Evolutionary conservation across 2,329 filamentous ascomycete species (phyloP).

Genomic region (Scedosporium dehoogii): DNA sequence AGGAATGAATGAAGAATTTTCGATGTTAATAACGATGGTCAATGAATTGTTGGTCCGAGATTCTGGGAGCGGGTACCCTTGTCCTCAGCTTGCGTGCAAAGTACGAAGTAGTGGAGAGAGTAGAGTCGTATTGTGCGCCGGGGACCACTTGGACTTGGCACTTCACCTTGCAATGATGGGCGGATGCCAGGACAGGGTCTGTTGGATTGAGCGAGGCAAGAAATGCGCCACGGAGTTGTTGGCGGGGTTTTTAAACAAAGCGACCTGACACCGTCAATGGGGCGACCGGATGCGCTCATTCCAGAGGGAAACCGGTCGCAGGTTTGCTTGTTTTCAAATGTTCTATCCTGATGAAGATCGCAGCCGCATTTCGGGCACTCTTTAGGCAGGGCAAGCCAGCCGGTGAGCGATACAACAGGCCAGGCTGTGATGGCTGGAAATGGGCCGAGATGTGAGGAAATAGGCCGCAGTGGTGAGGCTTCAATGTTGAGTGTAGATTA

Average conservation of each 20-base stretch:
- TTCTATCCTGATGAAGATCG: neutral
- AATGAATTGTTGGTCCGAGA: neutral
- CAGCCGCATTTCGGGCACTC: neutral
- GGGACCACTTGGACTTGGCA: no score
- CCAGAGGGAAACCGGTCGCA: neutral
- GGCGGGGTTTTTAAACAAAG: neutral
- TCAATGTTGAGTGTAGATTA: no score
- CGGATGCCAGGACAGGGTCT: neutral
- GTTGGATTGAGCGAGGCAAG: neutral
- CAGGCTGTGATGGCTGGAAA: no score
- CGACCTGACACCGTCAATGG: neutral
- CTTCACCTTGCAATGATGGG: neutral
- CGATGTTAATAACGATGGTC: neutral
- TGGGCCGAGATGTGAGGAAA: no score
- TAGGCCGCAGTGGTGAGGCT: no score
- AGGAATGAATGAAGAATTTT: no score
- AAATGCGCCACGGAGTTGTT: neutral
- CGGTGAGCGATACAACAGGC: no score
- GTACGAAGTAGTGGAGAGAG: no score
- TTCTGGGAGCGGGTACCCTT: neutral
- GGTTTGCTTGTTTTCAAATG: neutral
- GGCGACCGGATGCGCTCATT: neutral
- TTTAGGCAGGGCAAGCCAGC: no score
- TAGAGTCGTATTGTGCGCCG: no score
- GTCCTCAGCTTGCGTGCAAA: neutral